A percentile compares a stretch with the other conserved stretches of the same genome.
Conservation (phyloP, 2,329 filamentous ascomycete species). For the Coniochaeta hoffmannii region DNA sequence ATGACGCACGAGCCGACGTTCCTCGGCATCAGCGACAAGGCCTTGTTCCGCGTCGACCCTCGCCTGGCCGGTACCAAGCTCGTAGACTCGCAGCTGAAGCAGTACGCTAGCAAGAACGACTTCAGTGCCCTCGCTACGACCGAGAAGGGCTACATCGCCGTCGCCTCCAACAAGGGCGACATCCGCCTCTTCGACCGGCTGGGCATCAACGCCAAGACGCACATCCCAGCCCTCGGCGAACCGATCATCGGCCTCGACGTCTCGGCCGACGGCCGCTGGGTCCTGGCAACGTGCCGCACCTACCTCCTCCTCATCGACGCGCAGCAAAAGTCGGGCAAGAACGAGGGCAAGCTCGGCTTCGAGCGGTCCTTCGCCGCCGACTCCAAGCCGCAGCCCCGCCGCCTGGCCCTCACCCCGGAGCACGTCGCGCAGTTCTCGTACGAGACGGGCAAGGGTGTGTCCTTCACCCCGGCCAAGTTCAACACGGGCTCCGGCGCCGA, state of each 20-base stretch:
- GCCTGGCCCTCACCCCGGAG: constrained; percentile 78
- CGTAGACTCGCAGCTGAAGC: constrained; percentile 87
- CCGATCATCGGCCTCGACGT: constrained; percentile 92
- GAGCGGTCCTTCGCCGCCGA: constrained; percentile 90
- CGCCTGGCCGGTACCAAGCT: constrained; percentile 86
- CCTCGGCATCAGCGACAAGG: constrained; percentile 85
- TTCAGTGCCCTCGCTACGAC: constrained; percentile 93
- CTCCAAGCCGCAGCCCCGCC: constrained; percentile 84
- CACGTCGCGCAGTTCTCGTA: constrained; percentile 97
- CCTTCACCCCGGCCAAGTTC: constrained; percentile 89
- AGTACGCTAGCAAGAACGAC: constrained; percentile 94
- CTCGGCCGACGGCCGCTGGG: constrained; percentile 91
- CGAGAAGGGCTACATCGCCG: constrained; percentile 92
- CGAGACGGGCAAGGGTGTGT: constrained; percentile 79
- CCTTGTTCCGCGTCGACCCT: constrained; percentile 88
- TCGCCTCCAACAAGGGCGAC: constrained; percentile 96
- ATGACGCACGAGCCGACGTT: constrained; percentile 96
- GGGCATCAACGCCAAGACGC: constrained; percentile 95
- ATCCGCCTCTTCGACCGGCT: constrained; percentile 92
- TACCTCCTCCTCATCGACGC: constrained; percentile 93
- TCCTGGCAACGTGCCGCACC: constrained; percentile 70
- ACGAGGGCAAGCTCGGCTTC: constrained; percentile 96
- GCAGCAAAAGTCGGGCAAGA: constrained; percentile 86
- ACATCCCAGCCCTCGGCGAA: constrained; percentile 90
- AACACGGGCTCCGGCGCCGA: constrained; percentile 75